Percentiles rank a stretch among this genome's conserved stretches.
Conservation (phyloP, 2,329 filamentous ascomycete genomes). For the Monosporascus sp. region DNA sequence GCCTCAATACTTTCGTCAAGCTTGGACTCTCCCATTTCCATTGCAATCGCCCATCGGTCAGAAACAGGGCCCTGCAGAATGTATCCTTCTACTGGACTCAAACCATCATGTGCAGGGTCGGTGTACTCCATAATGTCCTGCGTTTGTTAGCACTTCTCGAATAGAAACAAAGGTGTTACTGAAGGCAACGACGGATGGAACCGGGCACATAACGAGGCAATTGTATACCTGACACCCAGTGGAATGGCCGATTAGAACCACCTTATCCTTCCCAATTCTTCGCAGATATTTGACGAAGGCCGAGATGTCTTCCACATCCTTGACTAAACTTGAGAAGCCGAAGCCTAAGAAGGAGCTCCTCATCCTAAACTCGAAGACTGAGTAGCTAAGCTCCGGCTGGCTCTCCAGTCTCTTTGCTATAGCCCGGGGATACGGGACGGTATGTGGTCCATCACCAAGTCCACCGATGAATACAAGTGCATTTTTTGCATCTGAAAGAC, state of each 20-base stretch:
- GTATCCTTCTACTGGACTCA: slow-evolving; percentile 62
- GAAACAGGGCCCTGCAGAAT: slow-evolving; percentile 78
- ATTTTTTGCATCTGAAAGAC: slow-evolving; percentile 40
- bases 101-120: slow-evolving; percentile 34
- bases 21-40: slow-evolving; percentile 36
- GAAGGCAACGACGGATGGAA: too few species aligned
- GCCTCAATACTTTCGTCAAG: slow-evolving; percentile 41
- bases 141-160: slow-evolving; percentile 3
- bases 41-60: slow-evolving; percentile 62
- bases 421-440: slow-evolving; percentile 50
- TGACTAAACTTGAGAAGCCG: slow-evolving; percentile 42
- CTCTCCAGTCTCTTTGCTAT: slow-evolving; percentile 40
- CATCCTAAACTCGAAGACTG: slow-evolving; percentile 53
- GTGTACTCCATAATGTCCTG: slow-evolving; percentile 55
- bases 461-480: slow-evolving; percentile 67
- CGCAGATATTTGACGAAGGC: slow-evolving; percentile 50
- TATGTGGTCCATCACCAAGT: slow-evolving; percentile 64
- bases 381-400: slow-evolving; percentile 37
- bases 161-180: background rate
- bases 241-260: slow-evolving; percentile 54
- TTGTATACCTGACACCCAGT: slow-evolving; percentile 49
- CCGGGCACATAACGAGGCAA: background rate
- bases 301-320: slow-evolving; percentile 51
- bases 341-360: slow-evolving; percentile 49
- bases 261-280: slow-evolving; percentile 42